Conservation (phyloP, 2,329 filamentous ascomycete species). For the Cladosporium sp. region DNA sequence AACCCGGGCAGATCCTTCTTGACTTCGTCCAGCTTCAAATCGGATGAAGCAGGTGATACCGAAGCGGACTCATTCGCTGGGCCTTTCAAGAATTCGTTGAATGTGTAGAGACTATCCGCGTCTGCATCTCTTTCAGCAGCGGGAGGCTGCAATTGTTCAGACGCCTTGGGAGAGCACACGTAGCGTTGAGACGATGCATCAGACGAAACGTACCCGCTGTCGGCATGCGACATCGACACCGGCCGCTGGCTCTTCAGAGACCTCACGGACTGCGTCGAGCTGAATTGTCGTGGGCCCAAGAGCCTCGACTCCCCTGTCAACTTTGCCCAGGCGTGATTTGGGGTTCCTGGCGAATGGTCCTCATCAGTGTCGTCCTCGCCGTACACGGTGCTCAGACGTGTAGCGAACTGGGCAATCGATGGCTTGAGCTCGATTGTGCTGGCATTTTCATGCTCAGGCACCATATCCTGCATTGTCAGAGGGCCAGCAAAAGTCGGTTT, state of each 20-base stretch:
- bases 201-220: slow-evolving; percentile 35
- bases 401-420: slow-evolving; percentile 19
- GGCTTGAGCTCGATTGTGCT: slow-evolving; percentile 21
- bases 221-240: slow-evolving; percentile 14
- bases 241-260: neutral
- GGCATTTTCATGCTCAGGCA: neutral
- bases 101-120: slow-evolving; percentile 19
- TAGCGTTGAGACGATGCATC: slow-evolving; percentile 4
- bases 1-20: slow-evolving; percentile 6
- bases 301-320: slow-evolving; percentile 19
- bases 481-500: neutral
- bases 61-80: neutral
- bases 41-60: neutral
- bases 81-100: slow-evolving; percentile 17
- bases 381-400: slow-evolving; percentile 26
- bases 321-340: slow-evolving; percentile 23
- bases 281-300: neutral
- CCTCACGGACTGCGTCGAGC: neutral
- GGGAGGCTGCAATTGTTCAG: neutral
- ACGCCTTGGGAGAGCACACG: neutral
- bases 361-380: slow-evolving; percentile 19
- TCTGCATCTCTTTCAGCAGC: neutral
- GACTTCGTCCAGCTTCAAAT: neutral
- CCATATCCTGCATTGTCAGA: neutral
- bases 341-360: slow-evolving; percentile 14